These are phyloP conservation scores for Artemisia tridentata DNA, from an alignment of 129 eudicot genomes.

Conservation along the genomic window DNA sequence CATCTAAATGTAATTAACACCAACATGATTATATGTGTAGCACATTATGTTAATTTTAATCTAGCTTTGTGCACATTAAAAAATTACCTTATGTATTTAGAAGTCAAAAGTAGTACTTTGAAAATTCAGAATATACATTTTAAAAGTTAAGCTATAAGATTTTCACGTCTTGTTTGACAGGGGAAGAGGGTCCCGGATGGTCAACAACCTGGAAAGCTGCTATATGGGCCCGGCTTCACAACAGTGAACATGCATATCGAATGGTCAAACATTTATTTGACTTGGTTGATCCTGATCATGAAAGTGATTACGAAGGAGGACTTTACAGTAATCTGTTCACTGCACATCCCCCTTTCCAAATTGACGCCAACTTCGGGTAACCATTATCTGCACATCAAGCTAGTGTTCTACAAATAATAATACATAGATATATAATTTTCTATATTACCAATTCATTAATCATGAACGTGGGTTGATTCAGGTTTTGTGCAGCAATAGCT, in stretches of 20 bases:
- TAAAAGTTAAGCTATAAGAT: neutral
- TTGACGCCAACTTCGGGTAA: slow-evolving; percentile 94
- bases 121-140: slow-evolving; percentile 1
- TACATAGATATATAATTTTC: neutral
- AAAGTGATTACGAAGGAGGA: slow-evolving; percentile 71
- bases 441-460: neutral
- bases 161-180: slow-evolving; percentile 34
- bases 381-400: slow-evolving; percentile 5
- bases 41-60: neutral
- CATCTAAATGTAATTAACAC: neutral
- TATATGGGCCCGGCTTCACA: slow-evolving; percentile 78
- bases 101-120: slow-evolving; percentile 1
- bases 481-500: slow-evolving; percentile 80
- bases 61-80: neutral
- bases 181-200: slow-evolving; percentile 98
- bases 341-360: slow-evolving; percentile 96
- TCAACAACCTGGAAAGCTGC: slow-evolving; percentile 92
- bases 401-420: neutral
- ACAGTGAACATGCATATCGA: slow-evolving; percentile 73
- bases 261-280: slow-evolving; percentile 84
- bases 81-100: neutral
- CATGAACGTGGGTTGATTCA: slow-evolving; percentile 16
- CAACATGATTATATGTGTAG: slow-evolving; percentile 12
- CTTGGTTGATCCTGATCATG: slow-evolving; percentile 80
- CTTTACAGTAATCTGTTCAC: slow-evolving; percentile 80